These are phyloP conservation scores for Discostella stelligera DNA, from an alignment of 352 stramenopile species.

Conservation along the genomic window DNA sequence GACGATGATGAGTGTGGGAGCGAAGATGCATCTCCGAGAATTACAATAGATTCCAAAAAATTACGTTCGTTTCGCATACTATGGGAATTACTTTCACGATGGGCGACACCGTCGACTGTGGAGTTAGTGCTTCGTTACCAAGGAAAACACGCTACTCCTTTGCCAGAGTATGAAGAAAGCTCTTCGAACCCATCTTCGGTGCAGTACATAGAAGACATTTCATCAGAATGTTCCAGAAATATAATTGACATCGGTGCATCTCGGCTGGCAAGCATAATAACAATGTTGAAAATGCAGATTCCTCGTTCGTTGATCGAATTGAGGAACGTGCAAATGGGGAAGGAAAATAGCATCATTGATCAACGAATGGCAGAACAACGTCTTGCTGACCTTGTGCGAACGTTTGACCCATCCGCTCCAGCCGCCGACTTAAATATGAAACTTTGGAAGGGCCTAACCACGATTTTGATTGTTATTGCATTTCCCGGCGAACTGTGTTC, in stretches of 20 bases:
- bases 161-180: neutral
- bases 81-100: conserved; percentile 62
- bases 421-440: conserved; percentile 55
- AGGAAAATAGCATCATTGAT: conserved; percentile 12
- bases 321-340: conserved; percentile 6
- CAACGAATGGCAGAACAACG: conserved; percentile 42
- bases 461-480: conserved; percentile 64
- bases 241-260: conserved; percentile 59
- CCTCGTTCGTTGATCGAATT: conserved; percentile 53
- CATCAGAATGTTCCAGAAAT: conserved; percentile 1
- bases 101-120: conserved; percentile 59
- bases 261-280: conserved; percentile 63
- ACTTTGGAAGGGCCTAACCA: conserved; percentile 66
- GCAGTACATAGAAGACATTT: neutral
- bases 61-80: conserved; percentile 57
- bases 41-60: neutral
- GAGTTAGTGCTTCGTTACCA: conserved; percentile 33
- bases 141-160: neutral
- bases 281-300: conserved; percentile 68
- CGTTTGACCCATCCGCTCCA: conserved; percentile 56
- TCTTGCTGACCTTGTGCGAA: conserved; percentile 57
- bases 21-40: neutral
- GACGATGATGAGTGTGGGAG: conserved; percentile 14
- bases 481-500: conserved; percentile 17
- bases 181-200: neutral